Base-by-base conservation (phyloP, 805 yeast genomes). In the Ogataea allantospora region DNA sequence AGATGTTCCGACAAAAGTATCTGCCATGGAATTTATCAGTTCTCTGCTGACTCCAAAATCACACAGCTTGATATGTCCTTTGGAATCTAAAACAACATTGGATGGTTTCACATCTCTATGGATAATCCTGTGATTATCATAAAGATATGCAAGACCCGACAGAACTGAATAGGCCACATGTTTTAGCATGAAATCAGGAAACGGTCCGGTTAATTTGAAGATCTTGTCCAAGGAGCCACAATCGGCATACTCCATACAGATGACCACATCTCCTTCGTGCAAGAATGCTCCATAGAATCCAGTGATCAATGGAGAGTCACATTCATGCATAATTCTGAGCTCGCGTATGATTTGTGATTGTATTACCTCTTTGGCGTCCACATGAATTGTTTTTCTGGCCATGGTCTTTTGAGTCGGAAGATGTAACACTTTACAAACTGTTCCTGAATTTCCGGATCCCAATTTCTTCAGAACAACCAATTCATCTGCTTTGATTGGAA, bases 101-200 rank as follows among this genome's bases (percentile, higher is more conserved):
- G 95, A 84, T 0, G 99, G 99, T 58, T 93, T 93, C 50, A 93
- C 88, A 59, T 93, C 99, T 46, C 99, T 71, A 58, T 93, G 99
- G 41, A 93, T 86, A 55, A 93, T 91, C 43, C 88, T 77, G 58
- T 89, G 95, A 17, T 78, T 73, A 14, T 83, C 77, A 61, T 93
- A 91, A 17, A 91, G 67, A 55, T 89, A 93, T 23, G 77, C 75
- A 40, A 91, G 69, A 0, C 98, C 98, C 18, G 80, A 77, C 9
- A 89, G 66, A 1, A 93, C 89, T 6, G 87, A 78, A 45, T 66
- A 80, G 7, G 93, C 78, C 18, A 89, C 77, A 52, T 83, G 83
- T 33, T 83, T 80, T 16, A 91, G 67, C 37, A 87, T 80, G 35
- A 68, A 65, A 45, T 83, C 83, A 3, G 85, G 83, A 24, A 85